A percentile compares a stretch with the other conserved stretches of the same genome.
Evolutionary conservation across 2,329 filamentous ascomycete genomes (phyloP).

Genomic region (Venturia pyrina): DNA sequence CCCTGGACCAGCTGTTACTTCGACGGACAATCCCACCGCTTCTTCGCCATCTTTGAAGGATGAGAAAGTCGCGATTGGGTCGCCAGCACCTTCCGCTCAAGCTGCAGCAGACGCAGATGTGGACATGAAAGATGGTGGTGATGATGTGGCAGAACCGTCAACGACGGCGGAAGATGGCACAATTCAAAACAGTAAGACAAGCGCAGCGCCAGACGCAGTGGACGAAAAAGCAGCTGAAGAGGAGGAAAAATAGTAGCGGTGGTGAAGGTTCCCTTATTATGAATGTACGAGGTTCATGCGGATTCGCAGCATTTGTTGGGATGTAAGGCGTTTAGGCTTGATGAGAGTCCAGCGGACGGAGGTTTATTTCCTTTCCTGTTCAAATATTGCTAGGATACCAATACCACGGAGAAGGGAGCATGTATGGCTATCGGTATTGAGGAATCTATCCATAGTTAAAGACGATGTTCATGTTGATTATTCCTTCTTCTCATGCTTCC

Average conservation of each 20-base stretch:
- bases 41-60: not conserved
- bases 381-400: constrained; percentile 2
- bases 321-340: not conserved
- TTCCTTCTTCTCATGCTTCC: not conserved
- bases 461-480: not conserved
- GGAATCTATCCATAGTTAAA: not conserved
- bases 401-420: not conserved
- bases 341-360: not conserved
- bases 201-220: not conserved
- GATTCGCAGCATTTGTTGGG: not conserved
- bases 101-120: constrained; percentile 6
- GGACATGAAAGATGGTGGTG: constrained; percentile 7
- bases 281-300: not conserved
- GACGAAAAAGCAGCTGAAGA: not conserved
- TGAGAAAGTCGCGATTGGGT: not conserved
- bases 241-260: not conserved
- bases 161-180: not conserved
- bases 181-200: not conserved
- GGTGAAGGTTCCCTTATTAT: not conserved
- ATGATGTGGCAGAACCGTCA: not conserved
- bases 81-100: not conserved
- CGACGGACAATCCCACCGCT: not conserved
- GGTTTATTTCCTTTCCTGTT: not conserved
- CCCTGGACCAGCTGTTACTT: not conserved
- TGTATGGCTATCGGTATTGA: not conserved